Evolutionary conservation across 1,284 basidiomycete genomes (phyloP).

Genomic region (Cystobasidium slooffiae): DNA sequence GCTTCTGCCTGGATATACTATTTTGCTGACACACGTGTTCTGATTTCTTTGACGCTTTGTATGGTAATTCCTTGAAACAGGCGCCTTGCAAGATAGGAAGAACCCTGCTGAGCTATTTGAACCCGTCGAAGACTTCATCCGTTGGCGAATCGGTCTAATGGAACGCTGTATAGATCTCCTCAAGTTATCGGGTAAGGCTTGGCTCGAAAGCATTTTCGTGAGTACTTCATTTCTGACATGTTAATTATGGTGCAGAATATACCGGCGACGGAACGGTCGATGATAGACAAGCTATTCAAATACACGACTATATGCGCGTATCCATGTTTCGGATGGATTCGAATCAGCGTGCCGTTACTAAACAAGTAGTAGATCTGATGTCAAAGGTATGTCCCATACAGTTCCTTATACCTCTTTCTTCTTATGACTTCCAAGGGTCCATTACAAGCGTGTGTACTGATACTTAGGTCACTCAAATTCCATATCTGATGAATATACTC

Average conservation of each 20-base stretch:
- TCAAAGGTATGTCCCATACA: slow-evolving; percentile 14
- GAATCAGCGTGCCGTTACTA: slow-evolving; percentile 23
- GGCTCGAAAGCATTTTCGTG: not conserved
- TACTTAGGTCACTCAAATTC: not conserved
- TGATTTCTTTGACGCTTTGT: not conserved
- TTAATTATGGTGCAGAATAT: too few relatives aligned
- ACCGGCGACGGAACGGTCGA: slow-evolving; percentile 30
- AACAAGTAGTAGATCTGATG: slow-evolving; percentile 39
- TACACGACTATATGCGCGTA: slow-evolving; percentile 46
- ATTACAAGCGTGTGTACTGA: not conserved
- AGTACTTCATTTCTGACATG: too few relatives aligned
- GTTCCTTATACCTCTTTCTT: too few relatives aligned
- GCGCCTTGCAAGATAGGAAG: slow-evolving; percentile 4
- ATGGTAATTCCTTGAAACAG: not conserved
- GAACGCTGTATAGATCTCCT: slow-evolving; percentile 38
- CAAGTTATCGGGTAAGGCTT: slow-evolving; percentile 2
- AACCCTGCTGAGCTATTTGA: slow-evolving; percentile 17
- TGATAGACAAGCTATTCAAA: slow-evolving; percentile 34
- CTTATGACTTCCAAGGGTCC: not conserved
- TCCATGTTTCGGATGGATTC: slow-evolving; percentile 44
- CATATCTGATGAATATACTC: too few relatives aligned
- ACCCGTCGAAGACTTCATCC: slow-evolving; percentile 27
- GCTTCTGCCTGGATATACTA: not conserved
- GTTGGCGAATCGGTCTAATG: slow-evolving; percentile 44
- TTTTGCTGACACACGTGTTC: too few relatives aligned